phyloP scores from a whole-genome alignment of 106 monocot species.

The Allium cepa region DNA sequence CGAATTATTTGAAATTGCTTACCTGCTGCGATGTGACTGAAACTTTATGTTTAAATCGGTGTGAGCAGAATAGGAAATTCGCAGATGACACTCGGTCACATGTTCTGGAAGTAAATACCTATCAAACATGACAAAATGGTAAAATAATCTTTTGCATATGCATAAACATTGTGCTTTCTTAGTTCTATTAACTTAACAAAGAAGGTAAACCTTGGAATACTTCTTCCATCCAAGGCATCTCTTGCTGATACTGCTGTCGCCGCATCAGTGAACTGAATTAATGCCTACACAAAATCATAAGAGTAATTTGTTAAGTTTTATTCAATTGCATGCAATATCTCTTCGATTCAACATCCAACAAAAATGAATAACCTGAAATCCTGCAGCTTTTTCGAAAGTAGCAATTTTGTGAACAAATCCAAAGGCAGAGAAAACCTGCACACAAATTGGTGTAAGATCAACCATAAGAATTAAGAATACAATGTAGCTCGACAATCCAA shows the following conservation, averaged over 20 bases:
- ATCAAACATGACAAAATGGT: constrained; percentile 2
- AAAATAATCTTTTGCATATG: background rate
- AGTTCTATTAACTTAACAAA: background rate
- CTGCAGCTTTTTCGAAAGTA: constrained; percentile 78
- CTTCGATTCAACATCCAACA: background rate
- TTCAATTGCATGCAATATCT: background rate
- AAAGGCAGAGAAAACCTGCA: constrained; percentile 77
- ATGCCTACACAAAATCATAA: constrained; percentile 27
- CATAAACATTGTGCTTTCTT: background rate
- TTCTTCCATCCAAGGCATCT: constrained; percentile 73
- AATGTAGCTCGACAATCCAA: too few relatives aligned
- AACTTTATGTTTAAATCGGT: constrained; percentile 98
- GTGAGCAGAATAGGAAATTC: constrained; percentile 92
- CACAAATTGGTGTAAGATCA: background rate
- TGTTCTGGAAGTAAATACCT: constrained; percentile 97
- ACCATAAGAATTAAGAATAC: background rate
- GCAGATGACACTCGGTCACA: constrained; percentile 69
- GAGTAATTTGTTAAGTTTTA: background rate
- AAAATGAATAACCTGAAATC: constrained; percentile 48
- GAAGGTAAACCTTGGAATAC: constrained; percentile 48
- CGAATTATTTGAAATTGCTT: background rate
- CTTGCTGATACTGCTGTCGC: constrained; percentile 55
- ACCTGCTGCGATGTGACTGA: constrained; percentile 99
- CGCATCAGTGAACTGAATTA: constrained; percentile 70
- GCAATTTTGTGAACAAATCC: constrained; percentile 81